phyloP scores from a whole-genome alignment of 768 basidiomycete species.

The Pleurotus tuoliensis region DNA sequence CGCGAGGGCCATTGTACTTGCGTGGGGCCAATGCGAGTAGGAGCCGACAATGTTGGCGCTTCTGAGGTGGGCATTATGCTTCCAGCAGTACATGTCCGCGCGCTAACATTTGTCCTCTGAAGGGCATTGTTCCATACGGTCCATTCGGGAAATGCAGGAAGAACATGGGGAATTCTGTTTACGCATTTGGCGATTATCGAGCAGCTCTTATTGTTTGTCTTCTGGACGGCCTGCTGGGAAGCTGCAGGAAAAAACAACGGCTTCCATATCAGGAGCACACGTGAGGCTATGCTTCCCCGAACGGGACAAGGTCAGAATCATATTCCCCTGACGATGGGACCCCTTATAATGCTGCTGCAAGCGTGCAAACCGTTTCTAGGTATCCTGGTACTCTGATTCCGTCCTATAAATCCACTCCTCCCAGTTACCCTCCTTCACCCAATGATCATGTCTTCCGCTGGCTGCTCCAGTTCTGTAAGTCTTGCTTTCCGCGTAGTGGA shows the following conservation, averaged over 20 bases:
- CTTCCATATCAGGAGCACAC: conserved; percentile 1
- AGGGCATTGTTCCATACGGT: conserved; percentile 2
- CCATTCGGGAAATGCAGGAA: not conserved
- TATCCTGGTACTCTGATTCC: conserved; percentile 1
- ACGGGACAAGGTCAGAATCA: conserved; percentile 8
- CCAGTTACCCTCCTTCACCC: not conserved
- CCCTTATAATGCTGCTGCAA: conserved; percentile 4
- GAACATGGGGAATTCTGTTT: not conserved
- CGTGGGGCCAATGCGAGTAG: not conserved
- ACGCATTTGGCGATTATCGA: not conserved
- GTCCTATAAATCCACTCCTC: not conserved
- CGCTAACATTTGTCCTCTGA: not conserved
- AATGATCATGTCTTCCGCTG: conserved; percentile 8
- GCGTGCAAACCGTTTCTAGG: conserved; percentile 2
- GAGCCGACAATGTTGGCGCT: not conserved
- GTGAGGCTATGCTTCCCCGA: conserved; percentile 7
- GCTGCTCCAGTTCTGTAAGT: conserved; percentile 8
- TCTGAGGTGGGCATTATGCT: not conserved
- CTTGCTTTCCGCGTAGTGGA: not conserved
- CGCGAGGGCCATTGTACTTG: not conserved
- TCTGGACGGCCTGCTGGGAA: conserved; percentile 2
- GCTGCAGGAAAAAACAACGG: conserved; percentile 3
- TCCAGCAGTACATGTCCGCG: not conserved
- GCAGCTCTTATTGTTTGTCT: not conserved
- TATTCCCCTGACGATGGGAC: conserved; percentile 8